These are phyloP conservation scores for Coniochaeta sp. DNA, from an alignment of 2,329 filamentous ascomycete genomes.

Conservation along the genomic window DNA sequence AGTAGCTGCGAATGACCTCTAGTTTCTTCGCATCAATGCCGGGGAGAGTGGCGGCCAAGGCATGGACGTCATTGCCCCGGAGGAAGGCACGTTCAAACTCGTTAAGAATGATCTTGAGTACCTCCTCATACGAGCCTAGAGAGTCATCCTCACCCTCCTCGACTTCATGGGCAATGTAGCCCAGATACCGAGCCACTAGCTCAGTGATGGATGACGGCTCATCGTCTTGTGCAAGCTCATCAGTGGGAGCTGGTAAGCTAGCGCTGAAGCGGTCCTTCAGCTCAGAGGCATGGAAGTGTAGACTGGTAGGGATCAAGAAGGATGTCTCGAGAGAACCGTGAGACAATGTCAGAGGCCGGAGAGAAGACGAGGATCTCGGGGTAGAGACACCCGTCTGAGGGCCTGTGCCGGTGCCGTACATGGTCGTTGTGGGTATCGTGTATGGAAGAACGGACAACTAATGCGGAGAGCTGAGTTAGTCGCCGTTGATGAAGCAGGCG, in stretches of 20 bases:
- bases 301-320: slow-evolving; percentile 87
- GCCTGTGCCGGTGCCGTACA: slow-evolving; percentile 80
- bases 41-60: slow-evolving; percentile 73
- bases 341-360: slow-evolving; percentile 81
- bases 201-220: slow-evolving; percentile 95
- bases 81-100: slow-evolving; percentile 96
- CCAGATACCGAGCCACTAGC: slow-evolving; percentile 88
- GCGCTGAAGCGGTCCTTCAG: slow-evolving; percentile 85
- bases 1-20: slow-evolving; percentile 84
- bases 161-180: slow-evolving; percentile 80
- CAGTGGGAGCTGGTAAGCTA: slow-evolving; percentile 81
- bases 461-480: not conserved
- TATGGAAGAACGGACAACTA: slow-evolving; percentile 15
- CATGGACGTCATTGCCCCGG: slow-evolving; percentile 92
- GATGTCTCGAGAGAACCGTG: slow-evolving; percentile 96
- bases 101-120: slow-evolving; percentile 84
- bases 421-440: slow-evolving; percentile 47
- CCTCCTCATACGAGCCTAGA: slow-evolving; percentile 83
- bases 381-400: slow-evolving; percentile 96
- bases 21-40: slow-evolving; percentile 93
- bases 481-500: not conserved
- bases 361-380: slow-evolving; percentile 84
- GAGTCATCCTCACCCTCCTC: slow-evolving; percentile 87
- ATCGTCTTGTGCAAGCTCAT: slow-evolving; percentile 95
- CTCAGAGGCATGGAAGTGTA: slow-evolving; percentile 94